Conservation (phyloP, 352 stramenopile genomes). For the Globisporangium nagaii region DNA sequence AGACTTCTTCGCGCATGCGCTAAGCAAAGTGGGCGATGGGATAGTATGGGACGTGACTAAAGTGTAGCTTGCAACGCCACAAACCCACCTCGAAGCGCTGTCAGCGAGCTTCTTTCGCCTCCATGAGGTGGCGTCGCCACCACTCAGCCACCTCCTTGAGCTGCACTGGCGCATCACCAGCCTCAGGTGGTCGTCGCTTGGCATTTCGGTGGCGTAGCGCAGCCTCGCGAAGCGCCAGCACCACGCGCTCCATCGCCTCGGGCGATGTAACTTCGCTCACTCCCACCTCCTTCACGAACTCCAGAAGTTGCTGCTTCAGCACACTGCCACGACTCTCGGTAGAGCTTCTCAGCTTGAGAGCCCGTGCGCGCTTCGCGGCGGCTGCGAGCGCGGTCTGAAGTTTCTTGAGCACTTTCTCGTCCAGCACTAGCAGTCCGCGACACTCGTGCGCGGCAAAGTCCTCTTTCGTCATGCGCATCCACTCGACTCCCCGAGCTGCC, state of each 20-base stretch:
- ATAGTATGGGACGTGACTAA: too few species aligned
- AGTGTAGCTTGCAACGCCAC: too few species aligned
- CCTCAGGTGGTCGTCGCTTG: slow-evolving; percentile 10
- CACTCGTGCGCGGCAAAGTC: slow-evolving; percentile 35
- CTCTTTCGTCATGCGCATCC: slow-evolving; percentile 49
- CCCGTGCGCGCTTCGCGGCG: slow-evolving; percentile 11
- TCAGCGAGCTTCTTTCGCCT: neutral
- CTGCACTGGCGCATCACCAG: slow-evolving; percentile 10
- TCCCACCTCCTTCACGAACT: slow-evolving; percentile 27
- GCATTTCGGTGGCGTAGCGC: slow-evolving; percentile 10
- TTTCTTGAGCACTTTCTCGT: slow-evolving; percentile 25
- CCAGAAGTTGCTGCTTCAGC: slow-evolving; percentile 20
- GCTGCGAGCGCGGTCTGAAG: slow-evolving; percentile 18
- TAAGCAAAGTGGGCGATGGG: too few species aligned
- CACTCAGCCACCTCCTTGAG: slow-evolving; percentile 45
- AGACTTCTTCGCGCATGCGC: too few species aligned
- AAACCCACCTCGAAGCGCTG: neutral
- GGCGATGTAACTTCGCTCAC: neutral
- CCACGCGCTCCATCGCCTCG: neutral
- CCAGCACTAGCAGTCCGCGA: slow-evolving; percentile 38
- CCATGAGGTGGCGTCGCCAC: slow-evolving; percentile 28
- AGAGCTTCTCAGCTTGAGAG: slow-evolving; percentile 5
- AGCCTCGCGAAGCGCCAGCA: slow-evolving; percentile 3
- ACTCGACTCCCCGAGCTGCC: slow-evolving; percentile 20
- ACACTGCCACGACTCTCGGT: neutral